Conservation (phyloP, 805 yeast species). For the Lipomyces japonicus region DNA sequence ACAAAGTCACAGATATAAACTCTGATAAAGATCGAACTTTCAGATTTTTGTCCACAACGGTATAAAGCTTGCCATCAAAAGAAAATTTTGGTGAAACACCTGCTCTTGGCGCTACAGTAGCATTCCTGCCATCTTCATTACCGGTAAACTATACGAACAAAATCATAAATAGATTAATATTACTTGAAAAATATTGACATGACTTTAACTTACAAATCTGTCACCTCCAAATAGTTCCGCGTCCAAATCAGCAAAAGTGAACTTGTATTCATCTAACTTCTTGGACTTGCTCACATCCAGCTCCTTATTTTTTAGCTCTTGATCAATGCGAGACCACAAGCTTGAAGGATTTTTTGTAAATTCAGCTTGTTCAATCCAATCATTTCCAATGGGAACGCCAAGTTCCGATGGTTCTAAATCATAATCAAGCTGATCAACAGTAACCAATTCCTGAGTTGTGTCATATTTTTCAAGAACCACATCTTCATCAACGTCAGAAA, state of each 20-base stretch:
- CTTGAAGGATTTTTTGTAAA: conserved; percentile 8
- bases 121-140: neutral
- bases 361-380: conserved; percentile 21
- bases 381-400: conserved; percentile 11
- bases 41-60: neutral
- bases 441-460: neutral
- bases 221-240: conserved; percentile 46
- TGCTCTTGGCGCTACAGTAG: neutral
- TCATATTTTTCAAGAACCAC: neutral
- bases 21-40: neutral
- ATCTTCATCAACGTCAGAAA: neutral
- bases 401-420: neutral
- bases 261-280: conserved; percentile 22
- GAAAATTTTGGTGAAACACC: conserved; percentile 4
- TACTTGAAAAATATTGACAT: too few species aligned
- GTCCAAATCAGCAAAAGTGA: conserved; percentile 44
- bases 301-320: neutral
- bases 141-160: neutral
- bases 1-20: neutral
- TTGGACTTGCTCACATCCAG: conserved; percentile 1
- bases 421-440: neutral
- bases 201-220: conserved; percentile 6
- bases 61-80: neutral
- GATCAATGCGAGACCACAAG: conserved; percentile 17
- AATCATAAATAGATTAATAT: neutral